phyloP scores from a whole-genome alignment of 2,329 filamentous ascomycete genomes.

The Purpureocillium takamizusanense region DNA sequence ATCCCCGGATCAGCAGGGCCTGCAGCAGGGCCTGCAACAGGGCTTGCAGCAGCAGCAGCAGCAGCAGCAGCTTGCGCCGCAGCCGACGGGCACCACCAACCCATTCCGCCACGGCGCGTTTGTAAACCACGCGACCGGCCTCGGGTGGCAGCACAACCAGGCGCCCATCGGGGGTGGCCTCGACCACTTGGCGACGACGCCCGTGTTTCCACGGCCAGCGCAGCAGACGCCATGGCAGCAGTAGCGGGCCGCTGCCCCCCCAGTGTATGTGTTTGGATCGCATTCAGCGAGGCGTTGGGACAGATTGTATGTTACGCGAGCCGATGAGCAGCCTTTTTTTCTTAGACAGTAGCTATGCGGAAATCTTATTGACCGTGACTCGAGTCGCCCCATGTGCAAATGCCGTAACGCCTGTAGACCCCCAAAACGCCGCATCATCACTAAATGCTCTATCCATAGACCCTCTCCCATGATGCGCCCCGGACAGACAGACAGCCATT shows the following conservation, averaged over 20 bases:
- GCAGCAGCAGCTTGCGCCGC: constrained; percentile 54
- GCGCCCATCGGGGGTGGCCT: constrained; percentile 73
- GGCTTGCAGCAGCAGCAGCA: constrained; percentile 27
- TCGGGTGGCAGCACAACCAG: constrained; percentile 77
- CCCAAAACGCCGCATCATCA: too few relatives aligned
- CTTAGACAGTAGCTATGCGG: too few relatives aligned
- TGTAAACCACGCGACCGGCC: constrained; percentile 78
- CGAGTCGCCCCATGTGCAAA: too few relatives aligned
- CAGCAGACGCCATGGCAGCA: constrained; percentile 55
- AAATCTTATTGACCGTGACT: too few relatives aligned
- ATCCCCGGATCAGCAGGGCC: too few relatives aligned
- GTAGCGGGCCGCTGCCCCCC: constrained; percentile 11
- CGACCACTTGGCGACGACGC: constrained; percentile 69
- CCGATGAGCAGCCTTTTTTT: too few relatives aligned
- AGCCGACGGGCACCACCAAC: constrained; percentile 83
- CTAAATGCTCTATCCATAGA: too few relatives aligned
- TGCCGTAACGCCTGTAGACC: too few relatives aligned
- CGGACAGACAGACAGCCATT: too few relatives aligned
- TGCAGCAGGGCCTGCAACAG: too few relatives aligned
- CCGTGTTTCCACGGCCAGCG: constrained; percentile 76
- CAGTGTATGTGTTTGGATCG: not conserved
- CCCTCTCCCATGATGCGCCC: too few relatives aligned
- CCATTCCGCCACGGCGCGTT: constrained; percentile 89
- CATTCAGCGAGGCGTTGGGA: constrained; percentile 6
- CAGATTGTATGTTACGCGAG: too few relatives aligned